Base-by-base conservation (phyloP, 805 yeast species). In the Candida ponderosae region DNA sequence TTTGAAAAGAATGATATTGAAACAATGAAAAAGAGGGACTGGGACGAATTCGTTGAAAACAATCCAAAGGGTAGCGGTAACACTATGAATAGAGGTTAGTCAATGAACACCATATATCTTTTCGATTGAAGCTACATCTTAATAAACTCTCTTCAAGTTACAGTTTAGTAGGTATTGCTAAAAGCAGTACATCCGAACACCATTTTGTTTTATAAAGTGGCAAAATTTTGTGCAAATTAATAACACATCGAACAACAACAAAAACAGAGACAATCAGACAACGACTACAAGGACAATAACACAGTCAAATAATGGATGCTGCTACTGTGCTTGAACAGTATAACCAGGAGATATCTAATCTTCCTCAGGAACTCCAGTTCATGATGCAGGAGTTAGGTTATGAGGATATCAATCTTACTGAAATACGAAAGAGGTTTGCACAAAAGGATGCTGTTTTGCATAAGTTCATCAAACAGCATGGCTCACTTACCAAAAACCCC, bases 21-120 rank as follows among this genome's bases (percentile, higher is more conserved):
- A 45, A 88, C 95, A 5, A 73, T 81, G 48, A 78, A 83, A 52
- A 76, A 81, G 39, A 70, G 98, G 40, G 72, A 74, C 31, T 93
- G 97, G 97, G 98, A 93, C 60, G 94, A 84, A 42, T 93, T 90
- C 68, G 78, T 79, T 33, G 98, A 93, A 44, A 75, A 76, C 4
- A 78, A 87, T 54, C 82, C 88, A 0, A 78, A 75, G 50, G 98
- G 98, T 7, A 79, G 89, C 39, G 98, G 98, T 10, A 90, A 90
- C 54, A 87, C 89, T 33, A 76, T 72, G 56, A 76, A 81, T 48
- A 60, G 75, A 38, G 90, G 90, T 6, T 74, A 26, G 20, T 5
- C 17, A 27, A 30, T 30, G 32, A 30, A n/a, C n/a, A n/a, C n/a
- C n/a, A n/a, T 24, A 24, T 4, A 21, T 21, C 11, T 2, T 21